These are phyloP conservation scores for Chaetothyriales sp. DNA, from an alignment of 2,329 filamentous ascomycete genomes.

Conservation along the genomic window DNA sequence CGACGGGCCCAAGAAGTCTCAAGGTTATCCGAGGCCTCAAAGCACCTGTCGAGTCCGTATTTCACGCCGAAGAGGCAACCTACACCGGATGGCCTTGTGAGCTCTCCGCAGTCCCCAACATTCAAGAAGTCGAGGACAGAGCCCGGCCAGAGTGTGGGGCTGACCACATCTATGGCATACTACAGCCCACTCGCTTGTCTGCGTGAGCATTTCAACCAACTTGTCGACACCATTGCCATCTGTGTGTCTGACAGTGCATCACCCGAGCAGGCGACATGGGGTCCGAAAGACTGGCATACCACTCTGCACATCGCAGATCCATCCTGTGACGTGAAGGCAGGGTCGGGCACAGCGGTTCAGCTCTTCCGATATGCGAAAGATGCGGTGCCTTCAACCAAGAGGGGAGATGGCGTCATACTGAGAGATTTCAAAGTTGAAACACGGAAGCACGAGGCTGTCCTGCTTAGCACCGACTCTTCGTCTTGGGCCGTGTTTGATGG, in stretches of 20 bases:
- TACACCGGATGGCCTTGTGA: neutral
- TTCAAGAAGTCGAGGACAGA: neutral
- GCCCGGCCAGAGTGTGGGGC: slow-evolving; percentile 13
- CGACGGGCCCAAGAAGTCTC: neutral
- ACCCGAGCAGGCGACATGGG: slow-evolving; percentile 23
- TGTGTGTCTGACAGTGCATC: slow-evolving; percentile 21
- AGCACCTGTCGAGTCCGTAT: slow-evolving; percentile 13
- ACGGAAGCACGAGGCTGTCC: slow-evolving; percentile 26
- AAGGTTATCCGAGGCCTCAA: neutral
- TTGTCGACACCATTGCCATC: slow-evolving; percentile 31
- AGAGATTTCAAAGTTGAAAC: slow-evolving; percentile 34
- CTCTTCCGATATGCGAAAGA: slow-evolving; percentile 29
- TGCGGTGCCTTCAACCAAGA: slow-evolving; percentile 25
- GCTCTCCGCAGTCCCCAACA: neutral
- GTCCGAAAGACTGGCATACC: slow-evolving; percentile 28
- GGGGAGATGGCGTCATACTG: slow-evolving; percentile 32
- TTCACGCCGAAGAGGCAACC: slow-evolving; percentile 10
- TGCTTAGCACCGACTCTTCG: slow-evolving; percentile 30
- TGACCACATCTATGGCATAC: slow-evolving; percentile 30
- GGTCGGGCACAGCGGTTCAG: slow-evolving; percentile 20
- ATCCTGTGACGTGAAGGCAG: slow-evolving; percentile 24
- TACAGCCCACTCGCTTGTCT: slow-evolving; percentile 31
- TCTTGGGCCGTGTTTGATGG: slow-evolving; percentile 34
- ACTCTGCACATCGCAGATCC: slow-evolving; percentile 32
- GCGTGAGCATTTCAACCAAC: slow-evolving; percentile 27